Conservation (phyloP, 1,284 basidiomycete species). For the Rhizoctonia solani region DNA sequence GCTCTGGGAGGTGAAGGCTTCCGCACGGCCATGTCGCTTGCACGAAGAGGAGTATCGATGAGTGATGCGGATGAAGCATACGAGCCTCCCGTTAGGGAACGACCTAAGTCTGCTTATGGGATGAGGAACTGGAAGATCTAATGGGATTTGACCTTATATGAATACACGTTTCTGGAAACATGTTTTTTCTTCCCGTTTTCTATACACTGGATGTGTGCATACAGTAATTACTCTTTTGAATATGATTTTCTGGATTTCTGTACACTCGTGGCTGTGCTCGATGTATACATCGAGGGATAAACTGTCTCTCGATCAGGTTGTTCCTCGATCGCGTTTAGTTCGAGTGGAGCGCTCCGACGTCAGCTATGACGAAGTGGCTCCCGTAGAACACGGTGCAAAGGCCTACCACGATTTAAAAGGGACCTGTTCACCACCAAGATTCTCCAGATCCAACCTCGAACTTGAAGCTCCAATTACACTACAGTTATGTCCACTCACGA, state of each 20-base stretch:
- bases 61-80: background rate
- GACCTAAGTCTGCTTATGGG: slow-evolving; percentile 66
- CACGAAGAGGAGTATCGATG: slow-evolving; percentile 23
- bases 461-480: background rate
- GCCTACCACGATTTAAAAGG: background rate
- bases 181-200: background rate
- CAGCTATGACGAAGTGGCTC: background rate
- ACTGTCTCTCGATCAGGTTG: background rate
- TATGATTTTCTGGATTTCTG: background rate
- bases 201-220: slow-evolving; percentile 7
- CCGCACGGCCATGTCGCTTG: slow-evolving; percentile 6
- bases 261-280: background rate
- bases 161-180: too few relatives aligned
- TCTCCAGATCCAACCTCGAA: background rate
- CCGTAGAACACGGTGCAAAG: background rate
- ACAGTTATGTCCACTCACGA: slow-evolving; percentile 25
- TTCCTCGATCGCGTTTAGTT: too few relatives aligned
- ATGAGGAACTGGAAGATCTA: slow-evolving; percentile 48
- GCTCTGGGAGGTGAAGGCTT: background rate
- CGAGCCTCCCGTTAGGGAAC: slow-evolving; percentile 34
- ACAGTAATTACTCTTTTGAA: background rate
- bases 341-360: background rate
- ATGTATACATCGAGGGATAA: background rate
- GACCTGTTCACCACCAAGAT: too few relatives aligned
- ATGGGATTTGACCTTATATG: background rate